Base-by-base conservation (phyloP, 2,329 filamentous ascomycete species). In the Colletotrichum brevisporum region DNA sequence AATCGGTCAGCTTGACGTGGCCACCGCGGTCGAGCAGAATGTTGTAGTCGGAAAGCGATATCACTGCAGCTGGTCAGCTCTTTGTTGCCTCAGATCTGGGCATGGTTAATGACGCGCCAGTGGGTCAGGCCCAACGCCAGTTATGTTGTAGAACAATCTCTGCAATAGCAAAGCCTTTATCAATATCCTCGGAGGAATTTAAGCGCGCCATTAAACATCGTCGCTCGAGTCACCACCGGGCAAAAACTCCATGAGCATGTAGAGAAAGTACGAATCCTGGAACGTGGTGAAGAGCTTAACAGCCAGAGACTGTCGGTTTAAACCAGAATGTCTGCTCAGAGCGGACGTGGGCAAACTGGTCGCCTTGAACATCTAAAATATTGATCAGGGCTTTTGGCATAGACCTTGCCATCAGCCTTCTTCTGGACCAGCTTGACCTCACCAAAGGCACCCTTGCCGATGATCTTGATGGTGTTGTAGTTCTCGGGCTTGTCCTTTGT, bases 351-450 rank as follows among this genome's bases (percentile, higher is more conserved):
- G 96, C 96, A 70, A 99, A 85, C 81, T 99, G 96, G 78, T 99
- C 96, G 97, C 98, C 84, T 97, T 98, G 85, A 98, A 98, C 96
- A 99, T 99, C 82, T 99, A 96, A 96, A 56, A 94, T 94, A 86
- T 99, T 99, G 82, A 99, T 94, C 74, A 99, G 86, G 53, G 95
- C 98, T 85, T 99, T 99, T 92, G 70, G 96, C 96, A 76, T 98
- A 99, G 72, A 99, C 95, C 83, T 97, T 97, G 82, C 94, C 94
- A 77, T 98, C 96, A 61, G 93, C 91, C 87, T 95, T 97, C 84
- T 97, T 94, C 84, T 97, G 95, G 67, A 99, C 96, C 71, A 99
- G 88, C 83, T 97, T 97, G 76, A 99, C 96, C 82, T 99, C 96
- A 79, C 96, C 96, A 77, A 99, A 99, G 15, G 96, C 96, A 82